phyloP scores from a whole-genome alignment of 1,284 basidiomycete genomes.

The Clitocybe nebularis region DNA sequence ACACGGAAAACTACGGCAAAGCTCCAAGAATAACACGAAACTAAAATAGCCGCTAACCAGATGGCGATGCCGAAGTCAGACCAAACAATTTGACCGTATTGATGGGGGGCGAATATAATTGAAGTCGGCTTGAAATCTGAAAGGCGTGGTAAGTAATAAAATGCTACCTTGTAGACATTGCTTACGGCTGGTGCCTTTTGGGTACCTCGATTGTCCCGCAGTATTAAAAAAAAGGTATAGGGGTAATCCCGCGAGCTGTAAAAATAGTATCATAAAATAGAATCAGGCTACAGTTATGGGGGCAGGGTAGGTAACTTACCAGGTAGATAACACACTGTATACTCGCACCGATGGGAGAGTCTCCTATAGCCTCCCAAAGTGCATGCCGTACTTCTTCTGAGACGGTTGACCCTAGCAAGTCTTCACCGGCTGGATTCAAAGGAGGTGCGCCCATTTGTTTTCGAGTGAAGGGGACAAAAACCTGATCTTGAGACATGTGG shows the following conservation, averaged over 20 bases:
- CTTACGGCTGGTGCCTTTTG: conserved; percentile 78
- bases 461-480: conserved; percentile 90
- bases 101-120: conserved; percentile 82
- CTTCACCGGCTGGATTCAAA: conserved; percentile 65
- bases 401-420: conserved; percentile 64
- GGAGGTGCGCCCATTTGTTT: conserved; percentile 61
- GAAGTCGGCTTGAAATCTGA: conserved; percentile 80
- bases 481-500: conserved; percentile 94
- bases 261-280: background rate
- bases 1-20: conserved; percentile 75
- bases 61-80: conserved; percentile 84
- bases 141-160: conserved; percentile 1
- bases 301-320: conserved; percentile 29
- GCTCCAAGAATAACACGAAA: conserved; percentile 63
- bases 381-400: conserved; percentile 73
- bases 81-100: conserved; percentile 73
- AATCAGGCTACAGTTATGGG: background rate
- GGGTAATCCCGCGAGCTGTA: conserved; percentile 78
- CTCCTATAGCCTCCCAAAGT: conserved; percentile 83
- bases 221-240: conserved; percentile 83
- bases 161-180: conserved; percentile 16
- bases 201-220: conserved; percentile 86
- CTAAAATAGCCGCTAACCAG: conserved; percentile 58
- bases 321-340: conserved; percentile 65
- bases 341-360: conserved; percentile 83